Evolutionary conservation across 139 green algal genomes (phyloP).

Genomic region (Diplosphaera chodatii): DNA sequence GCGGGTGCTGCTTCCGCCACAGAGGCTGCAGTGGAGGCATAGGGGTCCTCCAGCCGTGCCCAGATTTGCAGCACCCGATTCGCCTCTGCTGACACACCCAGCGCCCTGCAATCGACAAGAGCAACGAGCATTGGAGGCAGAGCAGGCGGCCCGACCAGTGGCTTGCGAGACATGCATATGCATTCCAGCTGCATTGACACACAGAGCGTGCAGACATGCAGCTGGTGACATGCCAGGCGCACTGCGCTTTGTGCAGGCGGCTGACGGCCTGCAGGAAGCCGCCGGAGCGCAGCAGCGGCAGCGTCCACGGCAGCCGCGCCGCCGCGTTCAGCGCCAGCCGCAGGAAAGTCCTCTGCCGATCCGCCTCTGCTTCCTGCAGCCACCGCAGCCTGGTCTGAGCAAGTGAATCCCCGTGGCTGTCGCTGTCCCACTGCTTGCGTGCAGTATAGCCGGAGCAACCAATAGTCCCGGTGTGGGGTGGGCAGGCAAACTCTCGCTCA

Average conservation of each 20-base stretch:
- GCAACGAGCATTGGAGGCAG: no score
- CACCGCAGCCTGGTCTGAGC: neutral
- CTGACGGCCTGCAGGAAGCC: neutral
- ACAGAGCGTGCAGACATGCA: no score
- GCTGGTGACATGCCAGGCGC: neutral
- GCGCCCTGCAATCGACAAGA: neutral
- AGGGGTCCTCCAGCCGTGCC: neutral
- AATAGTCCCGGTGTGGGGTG: no score
- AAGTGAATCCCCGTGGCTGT: no score
- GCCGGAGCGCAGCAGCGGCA: slow-evolving; percentile 3
- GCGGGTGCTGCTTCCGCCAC: no score
- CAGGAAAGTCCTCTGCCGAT: slow-evolving; percentile 15
- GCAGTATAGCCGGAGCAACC: no score
- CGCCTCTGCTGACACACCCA: neutral
- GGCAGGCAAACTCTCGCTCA: no score
- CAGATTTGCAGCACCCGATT: neutral
- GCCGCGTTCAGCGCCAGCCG: slow-evolving; percentile 7
- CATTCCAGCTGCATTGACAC: no score
- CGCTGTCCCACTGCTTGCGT: no score
- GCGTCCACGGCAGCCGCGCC: slow-evolving; percentile 4
- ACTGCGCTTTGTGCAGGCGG: slow-evolving; percentile 10
- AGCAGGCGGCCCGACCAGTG: no score
- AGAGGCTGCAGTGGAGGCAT: neutral
- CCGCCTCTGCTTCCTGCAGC: slow-evolving; percentile 6
- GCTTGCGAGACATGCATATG: no score